Evolutionary conservation across 164 flowering plant genomes (phyloP).

Genomic region (Tinospora cordifolia): DNA sequence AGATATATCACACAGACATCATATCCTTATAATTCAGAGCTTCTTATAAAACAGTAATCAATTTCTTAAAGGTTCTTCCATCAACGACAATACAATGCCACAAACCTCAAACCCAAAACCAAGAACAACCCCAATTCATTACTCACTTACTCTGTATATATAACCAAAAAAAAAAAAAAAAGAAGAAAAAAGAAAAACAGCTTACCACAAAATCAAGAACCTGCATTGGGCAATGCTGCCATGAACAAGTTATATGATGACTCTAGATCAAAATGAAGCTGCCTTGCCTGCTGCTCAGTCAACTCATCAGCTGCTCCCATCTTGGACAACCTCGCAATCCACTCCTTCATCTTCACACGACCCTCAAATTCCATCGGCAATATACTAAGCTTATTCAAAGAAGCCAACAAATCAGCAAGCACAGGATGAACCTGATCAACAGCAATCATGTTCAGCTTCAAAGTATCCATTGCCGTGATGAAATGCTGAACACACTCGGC

Average conservation of each 20-base stretch:
- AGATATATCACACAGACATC: neutral
- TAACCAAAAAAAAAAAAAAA: neutral
- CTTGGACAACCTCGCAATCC: constrained; percentile 73
- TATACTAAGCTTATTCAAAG: constrained; percentile 60
- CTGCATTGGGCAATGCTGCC: constrained; percentile 88
- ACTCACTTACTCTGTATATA: constrained; percentile 6
- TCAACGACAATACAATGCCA: neutral
- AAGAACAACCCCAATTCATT: constrained; percentile 9
- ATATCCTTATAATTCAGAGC: constrained; percentile 4
- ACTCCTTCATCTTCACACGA: constrained; percentile 78
- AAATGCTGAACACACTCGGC: constrained; percentile 93
- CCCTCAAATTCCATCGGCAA: constrained; percentile 82
- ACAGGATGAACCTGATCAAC: constrained; percentile 88
- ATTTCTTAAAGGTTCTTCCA: constrained; percentile 3
- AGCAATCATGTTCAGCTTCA: constrained; percentile 82
- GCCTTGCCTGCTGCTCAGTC: constrained; percentile 92
- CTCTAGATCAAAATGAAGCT: constrained; percentile 88
- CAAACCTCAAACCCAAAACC: neutral
- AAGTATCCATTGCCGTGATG: constrained; percentile 86
- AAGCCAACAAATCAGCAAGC: constrained; percentile 59
- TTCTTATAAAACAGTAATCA: constrained; percentile 7
- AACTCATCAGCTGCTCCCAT: constrained; percentile 97
- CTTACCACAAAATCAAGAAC: constrained; percentile 29
- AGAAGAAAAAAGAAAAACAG: too few species aligned
- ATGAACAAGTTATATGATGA: constrained; percentile 90